These are phyloP conservation scores for Cladosporium sp. DNA, from an alignment of 2,329 filamentous ascomycete genomes.

Conservation along the genomic window DNA sequence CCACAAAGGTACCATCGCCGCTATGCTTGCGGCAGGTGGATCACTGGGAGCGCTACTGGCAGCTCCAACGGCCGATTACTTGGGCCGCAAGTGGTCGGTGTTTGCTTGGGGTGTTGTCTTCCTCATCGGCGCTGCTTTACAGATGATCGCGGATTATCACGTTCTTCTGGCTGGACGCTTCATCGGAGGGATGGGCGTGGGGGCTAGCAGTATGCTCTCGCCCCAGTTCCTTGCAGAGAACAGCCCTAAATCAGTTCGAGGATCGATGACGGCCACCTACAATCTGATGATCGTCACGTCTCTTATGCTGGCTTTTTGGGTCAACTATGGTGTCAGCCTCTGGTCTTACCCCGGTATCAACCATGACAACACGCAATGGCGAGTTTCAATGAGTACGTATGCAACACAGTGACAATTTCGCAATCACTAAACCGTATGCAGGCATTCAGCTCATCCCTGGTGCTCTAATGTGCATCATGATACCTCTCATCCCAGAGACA, in stretches of 20 bases:
- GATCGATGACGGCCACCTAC: constrained; percentile 19
- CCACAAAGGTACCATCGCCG: constrained; percentile 16
- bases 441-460: constrained; percentile 19
- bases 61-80: constrained; percentile 15
- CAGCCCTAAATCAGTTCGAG: constrained; percentile 17
- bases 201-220: constrained; percentile 17
- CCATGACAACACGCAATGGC: constrained; percentile 14
- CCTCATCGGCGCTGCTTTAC: constrained; percentile 16
- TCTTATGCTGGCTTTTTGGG: constrained; percentile 17
- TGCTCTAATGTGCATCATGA: constrained; percentile 19
- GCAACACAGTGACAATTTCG: neutral
- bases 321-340: constrained; percentile 18
- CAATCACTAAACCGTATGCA: neutral
- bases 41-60: constrained; percentile 17
- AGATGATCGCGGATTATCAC: constrained; percentile 19
- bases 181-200: constrained; percentile 19
- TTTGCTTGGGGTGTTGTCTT: constrained; percentile 18
- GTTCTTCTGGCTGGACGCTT: constrained; percentile 17
- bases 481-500: constrained; percentile 18
- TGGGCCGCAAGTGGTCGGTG: constrained; percentile 20
- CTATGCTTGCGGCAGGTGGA: constrained; percentile 20
- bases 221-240: constrained; percentile 20
- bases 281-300: constrained; percentile 18
- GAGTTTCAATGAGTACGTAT: constrained; percentile 13
- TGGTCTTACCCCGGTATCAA: constrained; percentile 13